Evolutionary conservation across 306 rosid genomes (phyloP).

Genomic region (Quercus berberidifolia): DNA sequence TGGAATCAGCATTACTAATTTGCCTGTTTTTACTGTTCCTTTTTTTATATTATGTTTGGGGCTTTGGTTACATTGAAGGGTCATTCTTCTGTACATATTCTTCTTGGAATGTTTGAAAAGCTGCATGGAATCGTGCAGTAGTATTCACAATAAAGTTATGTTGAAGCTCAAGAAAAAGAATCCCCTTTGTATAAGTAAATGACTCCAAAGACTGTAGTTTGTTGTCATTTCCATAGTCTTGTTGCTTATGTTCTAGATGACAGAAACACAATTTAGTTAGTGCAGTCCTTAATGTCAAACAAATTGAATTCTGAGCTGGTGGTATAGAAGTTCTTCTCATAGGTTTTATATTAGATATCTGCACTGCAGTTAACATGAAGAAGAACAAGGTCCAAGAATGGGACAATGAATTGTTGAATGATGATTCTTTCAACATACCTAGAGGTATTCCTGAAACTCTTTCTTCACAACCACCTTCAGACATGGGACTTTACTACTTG

Average conservation of each 20-base stretch:
- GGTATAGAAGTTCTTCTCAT: neutral
- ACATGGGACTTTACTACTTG: neutral
- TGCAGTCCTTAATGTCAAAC: neutral
- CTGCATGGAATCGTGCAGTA: neutral
- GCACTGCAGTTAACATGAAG: neutral
- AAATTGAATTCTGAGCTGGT: neutral
- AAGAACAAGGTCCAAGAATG: neutral
- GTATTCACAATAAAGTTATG: neutral
- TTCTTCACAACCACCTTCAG: neutral
- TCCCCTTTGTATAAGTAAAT: neutral
- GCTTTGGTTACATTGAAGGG: neutral
- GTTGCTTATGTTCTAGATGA: neutral
- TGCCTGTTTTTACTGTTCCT: neutral
- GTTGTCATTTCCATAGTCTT: neutral
- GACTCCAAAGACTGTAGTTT: neutral
- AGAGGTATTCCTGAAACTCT: neutral
- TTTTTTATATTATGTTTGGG: neutral
- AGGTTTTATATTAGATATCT: neutral
- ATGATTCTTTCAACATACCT: neutral
- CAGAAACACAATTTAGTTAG: neutral
- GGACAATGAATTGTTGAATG: neutral
- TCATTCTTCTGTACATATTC: neutral
- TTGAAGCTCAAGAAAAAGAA: neutral
- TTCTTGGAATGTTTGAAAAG: constrained; percentile 1
- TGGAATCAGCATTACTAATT: neutral